Conservation (phyloP, 208 protist species). For the Crithidia fasciculata region DNA sequence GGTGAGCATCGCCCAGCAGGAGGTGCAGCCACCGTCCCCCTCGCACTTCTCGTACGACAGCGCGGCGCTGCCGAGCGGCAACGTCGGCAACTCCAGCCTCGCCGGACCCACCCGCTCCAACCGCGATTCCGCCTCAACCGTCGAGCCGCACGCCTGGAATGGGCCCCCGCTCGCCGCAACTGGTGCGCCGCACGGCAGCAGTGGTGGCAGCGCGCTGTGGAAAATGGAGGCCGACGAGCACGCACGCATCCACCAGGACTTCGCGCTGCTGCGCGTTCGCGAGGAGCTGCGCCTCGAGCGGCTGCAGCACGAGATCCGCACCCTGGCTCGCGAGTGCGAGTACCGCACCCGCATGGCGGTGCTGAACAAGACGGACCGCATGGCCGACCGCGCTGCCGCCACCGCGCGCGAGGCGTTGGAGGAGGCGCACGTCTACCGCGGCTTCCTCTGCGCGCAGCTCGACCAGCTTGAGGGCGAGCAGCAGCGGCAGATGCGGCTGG, state of each 20-base stretch:
- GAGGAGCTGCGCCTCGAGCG: slow-evolving; percentile 53
- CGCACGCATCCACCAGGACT: slow-evolving; percentile 35
- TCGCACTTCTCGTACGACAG: slow-evolving; percentile 21
- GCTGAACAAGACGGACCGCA: slow-evolving; percentile 32
- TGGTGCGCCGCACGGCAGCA: not conserved
- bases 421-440: slow-evolving; percentile 46
- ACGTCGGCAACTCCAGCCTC: not conserved
- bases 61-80: slow-evolving; percentile 4
- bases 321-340: slow-evolving; percentile 48
- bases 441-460: slow-evolving; percentile 34
- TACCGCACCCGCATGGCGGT: slow-evolving; percentile 39
- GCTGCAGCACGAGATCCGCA: slow-evolving; percentile 52
- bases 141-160: slow-evolving; percentile 9
- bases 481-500: slow-evolving; percentile 37
- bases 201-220: not conserved
- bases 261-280: slow-evolving; percentile 30
- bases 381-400: slow-evolving; percentile 32
- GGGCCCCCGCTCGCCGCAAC: not conserved
- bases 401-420: slow-evolving; percentile 36
- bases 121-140: slow-evolving; percentile 8
- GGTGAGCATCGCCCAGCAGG: slow-evolving; percentile 31
- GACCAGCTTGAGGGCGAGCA: slow-evolving; percentile 28
- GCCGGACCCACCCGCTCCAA: not conserved
- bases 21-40: slow-evolving; percentile 23
- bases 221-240: slow-evolving; percentile 26